These are phyloP conservation scores for Hymenoscyphus repandus DNA, from an alignment of 2,329 filamentous ascomycete genomes.

Conservation along the genomic window DNA sequence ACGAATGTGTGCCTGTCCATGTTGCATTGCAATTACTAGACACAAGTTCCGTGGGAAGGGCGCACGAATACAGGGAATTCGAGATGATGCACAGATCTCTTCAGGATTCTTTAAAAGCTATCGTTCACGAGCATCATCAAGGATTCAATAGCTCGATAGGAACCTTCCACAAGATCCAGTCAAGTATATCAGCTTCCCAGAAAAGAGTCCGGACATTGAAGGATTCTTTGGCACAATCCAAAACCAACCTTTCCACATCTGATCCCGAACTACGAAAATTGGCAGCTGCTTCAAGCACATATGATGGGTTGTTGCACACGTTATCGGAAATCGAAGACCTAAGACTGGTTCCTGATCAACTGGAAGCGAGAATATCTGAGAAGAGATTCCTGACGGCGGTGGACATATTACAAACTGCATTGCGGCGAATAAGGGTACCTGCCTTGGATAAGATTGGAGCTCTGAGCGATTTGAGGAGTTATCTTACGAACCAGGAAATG, in stretches of 20 bases:
- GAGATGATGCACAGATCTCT: constrained; percentile 77
- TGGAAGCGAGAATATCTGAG: constrained; percentile 92
- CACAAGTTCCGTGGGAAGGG: constrained; percentile 84
- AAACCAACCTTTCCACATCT: constrained; percentile 73
- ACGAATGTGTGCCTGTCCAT: constrained; percentile 87
- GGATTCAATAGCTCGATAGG: constrained; percentile 99
- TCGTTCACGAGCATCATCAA: constrained; percentile 98
- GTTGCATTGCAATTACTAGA: constrained; percentile 94
- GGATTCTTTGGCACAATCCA: constrained; percentile 75
- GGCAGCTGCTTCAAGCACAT: constrained; percentile 80
- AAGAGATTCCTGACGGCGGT: constrained; percentile 93
- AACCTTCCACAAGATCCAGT: constrained; percentile 97
- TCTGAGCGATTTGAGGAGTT: constrained; percentile 76
- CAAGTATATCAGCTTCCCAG: constrained; percentile 85
- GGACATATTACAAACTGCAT: constrained; percentile 81
- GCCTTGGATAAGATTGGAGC: constrained; percentile 91
- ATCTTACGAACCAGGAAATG: constrained; percentile 89
- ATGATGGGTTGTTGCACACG: constrained; percentile 82
- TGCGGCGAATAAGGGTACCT: constrained; percentile 76
- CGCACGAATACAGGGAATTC: constrained; percentile 83
- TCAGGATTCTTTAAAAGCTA: constrained; percentile 87
- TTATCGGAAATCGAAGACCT: constrained; percentile 83
- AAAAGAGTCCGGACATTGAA: constrained; percentile 77
- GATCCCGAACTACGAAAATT: constrained; percentile 90
- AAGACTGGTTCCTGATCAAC: constrained; percentile 80